Evolutionary conservation across 176 grass and related monocot species (phyloP).

Genomic region (Musa acuminata): DNA sequence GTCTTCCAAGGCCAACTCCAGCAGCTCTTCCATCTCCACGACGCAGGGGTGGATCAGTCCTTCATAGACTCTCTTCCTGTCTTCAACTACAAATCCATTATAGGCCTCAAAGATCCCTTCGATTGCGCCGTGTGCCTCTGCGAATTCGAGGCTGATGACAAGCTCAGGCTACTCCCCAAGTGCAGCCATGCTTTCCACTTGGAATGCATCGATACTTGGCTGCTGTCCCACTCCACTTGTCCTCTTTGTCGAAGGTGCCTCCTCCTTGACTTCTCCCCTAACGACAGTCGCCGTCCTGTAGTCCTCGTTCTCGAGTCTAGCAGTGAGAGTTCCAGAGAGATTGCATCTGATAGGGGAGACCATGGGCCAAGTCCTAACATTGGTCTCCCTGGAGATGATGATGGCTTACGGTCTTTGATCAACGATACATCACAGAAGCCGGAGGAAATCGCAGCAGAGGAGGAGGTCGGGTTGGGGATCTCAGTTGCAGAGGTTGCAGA

Average conservation of each 20-base stretch:
- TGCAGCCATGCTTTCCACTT: conserved; percentile 94
- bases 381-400: conserved; percentile 32
- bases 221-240: conserved; percentile 86
- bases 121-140: conserved; percentile 88
- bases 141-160: conserved; percentile 64
- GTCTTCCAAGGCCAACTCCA: conserved; percentile 73
- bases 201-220: conserved; percentile 86
- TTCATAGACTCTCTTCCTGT: conserved; percentile 86
- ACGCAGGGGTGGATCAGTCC: conserved; percentile 34
- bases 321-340: conserved; percentile 50
- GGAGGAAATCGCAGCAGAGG: conserved; percentile 18
- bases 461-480: neutral
- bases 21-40: conserved; percentile 87
- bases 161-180: conserved; percentile 70
- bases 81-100: conserved; percentile 58
- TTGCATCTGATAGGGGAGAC: conserved; percentile 45
- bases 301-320: conserved; percentile 69
- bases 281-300: conserved; percentile 43
- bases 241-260: conserved; percentile 71
- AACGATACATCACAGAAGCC: conserved; percentile 12
- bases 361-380: conserved; percentile 18
- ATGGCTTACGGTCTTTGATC: conserved; percentile 19
- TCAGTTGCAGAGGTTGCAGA: neutral
- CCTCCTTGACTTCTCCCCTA: conserved; percentile 50
- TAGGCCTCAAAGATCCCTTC: conserved; percentile 69